Conservation (phyloP, 768 basidiomycete species). For the Collybia nuda region DNA sequence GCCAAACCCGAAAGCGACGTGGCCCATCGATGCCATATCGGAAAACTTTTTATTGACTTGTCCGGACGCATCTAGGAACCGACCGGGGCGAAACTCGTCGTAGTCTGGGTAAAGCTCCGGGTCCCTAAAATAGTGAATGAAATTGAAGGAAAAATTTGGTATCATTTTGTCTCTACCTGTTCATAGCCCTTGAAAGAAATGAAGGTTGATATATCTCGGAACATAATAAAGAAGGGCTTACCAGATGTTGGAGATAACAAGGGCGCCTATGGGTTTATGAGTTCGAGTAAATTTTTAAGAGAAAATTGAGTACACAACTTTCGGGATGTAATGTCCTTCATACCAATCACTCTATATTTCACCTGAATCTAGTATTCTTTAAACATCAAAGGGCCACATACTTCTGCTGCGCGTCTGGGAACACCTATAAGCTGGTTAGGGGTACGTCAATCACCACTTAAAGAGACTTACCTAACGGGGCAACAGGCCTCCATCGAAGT, state of each 20-base stretch:
- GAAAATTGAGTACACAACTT: too few species aligned
- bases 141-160: too few species aligned
- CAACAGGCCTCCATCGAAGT: constrained; percentile 1
- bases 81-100: constrained; percentile 4
- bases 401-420: not conserved
- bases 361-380: too few species aligned
- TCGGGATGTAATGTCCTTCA: not conserved
- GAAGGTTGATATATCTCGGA: too few species aligned
- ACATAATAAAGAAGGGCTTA: not conserved
- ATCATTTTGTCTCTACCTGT: not conserved
- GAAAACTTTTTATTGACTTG: not conserved
- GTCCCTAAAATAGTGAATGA: not conserved
- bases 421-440: not conserved
- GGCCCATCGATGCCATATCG: not conserved
- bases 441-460: too few species aligned
- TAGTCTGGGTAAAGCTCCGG: not conserved
- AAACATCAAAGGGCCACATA: not conserved
- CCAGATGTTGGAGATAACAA: constrained; percentile 1
- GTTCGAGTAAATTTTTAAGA: not conserved
- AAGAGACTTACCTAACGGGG: not conserved
- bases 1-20: constrained; percentile 3
- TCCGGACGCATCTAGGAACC: not conserved
- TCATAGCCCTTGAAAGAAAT: not conserved
- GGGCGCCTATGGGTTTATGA: not conserved
- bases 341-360: constrained; percentile 1